Evolutionary conservation across 2,329 filamentous ascomycete genomes (phyloP).

Genomic region (Lecanoromycetidae sp.): DNA sequence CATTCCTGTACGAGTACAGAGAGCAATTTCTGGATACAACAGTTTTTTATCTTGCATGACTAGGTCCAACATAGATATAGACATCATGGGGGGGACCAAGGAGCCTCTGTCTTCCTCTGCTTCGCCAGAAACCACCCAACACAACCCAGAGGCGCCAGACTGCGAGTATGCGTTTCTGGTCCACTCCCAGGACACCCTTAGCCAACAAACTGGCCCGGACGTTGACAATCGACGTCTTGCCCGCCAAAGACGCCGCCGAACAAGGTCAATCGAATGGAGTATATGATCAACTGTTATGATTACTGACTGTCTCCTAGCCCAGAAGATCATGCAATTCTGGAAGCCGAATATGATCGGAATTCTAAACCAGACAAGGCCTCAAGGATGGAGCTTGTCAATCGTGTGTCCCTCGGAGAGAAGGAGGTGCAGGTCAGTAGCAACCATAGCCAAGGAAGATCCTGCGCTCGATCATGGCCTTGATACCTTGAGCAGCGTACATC

Average conservation of each 20-base stretch:
- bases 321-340: conserved; percentile 79
- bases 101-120: background rate
- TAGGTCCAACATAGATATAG: no score
- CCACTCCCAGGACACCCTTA: conserved; percentile 45
- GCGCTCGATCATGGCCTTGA: background rate
- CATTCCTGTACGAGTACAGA: no score
- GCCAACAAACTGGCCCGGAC: conserved; percentile 43
- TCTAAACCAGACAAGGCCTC: conserved; percentile 85
- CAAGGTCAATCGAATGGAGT: conserved; percentile 37
- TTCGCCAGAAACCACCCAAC: conserved; percentile 4
- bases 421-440: conserved; percentile 73
- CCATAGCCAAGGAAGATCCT: background rate
- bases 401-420: conserved; percentile 82
- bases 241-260: conserved; percentile 49
- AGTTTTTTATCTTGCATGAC: no score
- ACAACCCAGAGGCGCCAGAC: conserved; percentile 1
- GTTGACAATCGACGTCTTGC: conserved; percentile 48
- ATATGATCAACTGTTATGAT: conserved; percentile 1
- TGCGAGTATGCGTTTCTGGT: conserved; percentile 40
- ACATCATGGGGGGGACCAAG: conserved; percentile 1
- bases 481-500: background rate
- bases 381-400: conserved; percentile 70
- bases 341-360: conserved; percentile 72
- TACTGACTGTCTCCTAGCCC: conserved; percentile 41
- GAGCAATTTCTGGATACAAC: no score